A percentile compares a stretch with the other conserved stretches of the same genome.
Conservation (phyloP, 2,329 filamentous ascomycete species). For the Aspergillus sclerotialis region DNA sequence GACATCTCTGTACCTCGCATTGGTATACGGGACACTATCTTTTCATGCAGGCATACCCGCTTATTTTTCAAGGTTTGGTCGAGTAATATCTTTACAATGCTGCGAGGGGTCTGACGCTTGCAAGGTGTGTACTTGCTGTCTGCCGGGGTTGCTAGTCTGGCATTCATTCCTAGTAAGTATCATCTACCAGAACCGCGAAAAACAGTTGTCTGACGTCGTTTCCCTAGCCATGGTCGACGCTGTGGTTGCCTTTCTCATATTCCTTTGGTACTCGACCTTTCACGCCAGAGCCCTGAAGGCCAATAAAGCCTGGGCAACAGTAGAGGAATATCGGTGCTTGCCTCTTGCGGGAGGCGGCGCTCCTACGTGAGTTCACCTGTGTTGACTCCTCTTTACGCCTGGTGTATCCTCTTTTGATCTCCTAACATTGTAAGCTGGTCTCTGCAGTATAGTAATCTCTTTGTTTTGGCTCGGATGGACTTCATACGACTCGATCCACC, state of each 20-base stretch:
- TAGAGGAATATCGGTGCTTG: constrained; percentile 57
- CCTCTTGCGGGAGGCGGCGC: constrained; percentile 66
- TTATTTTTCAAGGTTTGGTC: constrained; percentile 53
- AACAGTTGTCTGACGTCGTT: no score
- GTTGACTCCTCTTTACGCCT: no score
- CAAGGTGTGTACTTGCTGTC: constrained; percentile 54
- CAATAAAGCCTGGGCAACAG: constrained; percentile 50
- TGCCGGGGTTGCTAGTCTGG: constrained; percentile 57
- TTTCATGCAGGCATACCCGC: constrained; percentile 68
- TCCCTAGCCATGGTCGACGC: constrained; percentile 59
- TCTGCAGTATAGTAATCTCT: constrained; percentile 6
- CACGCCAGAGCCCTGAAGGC: constrained; percentile 47
- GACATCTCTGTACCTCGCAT: constrained; percentile 62
- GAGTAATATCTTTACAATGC: no score
- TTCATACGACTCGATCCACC: constrained; percentile 42
- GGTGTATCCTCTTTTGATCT: no score
- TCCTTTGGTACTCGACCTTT: constrained; percentile 58
- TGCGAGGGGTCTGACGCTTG: neutral
- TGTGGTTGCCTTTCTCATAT: constrained; percentile 52
- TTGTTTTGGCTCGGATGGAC: constrained; percentile 56
- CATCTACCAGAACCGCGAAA: no score
- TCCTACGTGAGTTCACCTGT: constrained; percentile 19
- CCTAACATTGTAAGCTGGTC: no score
- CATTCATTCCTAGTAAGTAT: constrained; percentile 55
- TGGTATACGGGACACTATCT: constrained; percentile 66